phyloP scores from a whole-genome alignment of 2,329 filamentous ascomycete genomes.

The Fusarium camptoceras region DNA sequence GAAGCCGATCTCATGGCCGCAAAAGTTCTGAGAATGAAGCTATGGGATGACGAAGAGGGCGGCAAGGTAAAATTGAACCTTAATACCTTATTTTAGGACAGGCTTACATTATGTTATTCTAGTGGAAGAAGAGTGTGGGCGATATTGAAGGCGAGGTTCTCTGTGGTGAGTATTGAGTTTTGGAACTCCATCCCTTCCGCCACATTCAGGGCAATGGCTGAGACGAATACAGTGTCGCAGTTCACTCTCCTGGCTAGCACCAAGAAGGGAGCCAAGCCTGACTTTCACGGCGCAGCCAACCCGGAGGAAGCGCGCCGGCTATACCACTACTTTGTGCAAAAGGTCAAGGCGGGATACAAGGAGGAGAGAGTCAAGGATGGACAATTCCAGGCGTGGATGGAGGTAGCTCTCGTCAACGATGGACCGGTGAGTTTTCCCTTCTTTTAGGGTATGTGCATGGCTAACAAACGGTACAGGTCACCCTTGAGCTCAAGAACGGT shows the following conservation, averaged over 20 bases:
- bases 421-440: slow-evolving; percentile 64
- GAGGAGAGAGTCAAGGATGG: slow-evolving; percentile 88
- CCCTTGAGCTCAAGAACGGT: slow-evolving; percentile 44
- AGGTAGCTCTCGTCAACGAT: slow-evolving; percentile 92
- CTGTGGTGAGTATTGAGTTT: slow-evolving; percentile 73
- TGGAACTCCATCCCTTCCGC: background rate
- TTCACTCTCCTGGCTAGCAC: slow-evolving; percentile 93
- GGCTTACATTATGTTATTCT: slow-evolving; percentile 4
- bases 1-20: slow-evolving; percentile 85
- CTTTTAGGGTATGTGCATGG: background rate
- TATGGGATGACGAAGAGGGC: slow-evolving; percentile 88
- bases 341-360: slow-evolving; percentile 78
- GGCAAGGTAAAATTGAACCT: slow-evolving; percentile 62
- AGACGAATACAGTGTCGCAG: slow-evolving; percentile 81
- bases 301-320: slow-evolving; percentile 82
- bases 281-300: slow-evolving; percentile 89
- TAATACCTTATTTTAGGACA: background rate
- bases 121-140: slow-evolving; percentile 92
- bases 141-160: slow-evolving; percentile 93
- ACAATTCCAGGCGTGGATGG: slow-evolving; percentile 99
- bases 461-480: slow-evolving; percentile 38
- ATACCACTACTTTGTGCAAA: slow-evolving; percentile 85
- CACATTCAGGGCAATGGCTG: slow-evolving; percentile 1
- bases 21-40: slow-evolving; percentile 88
- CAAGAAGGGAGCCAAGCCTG: slow-evolving; percentile 96